Evolutionary conservation across 1,284 basidiomycete species (phyloP).

Genomic region (Ceratobasidium sp.): DNA sequence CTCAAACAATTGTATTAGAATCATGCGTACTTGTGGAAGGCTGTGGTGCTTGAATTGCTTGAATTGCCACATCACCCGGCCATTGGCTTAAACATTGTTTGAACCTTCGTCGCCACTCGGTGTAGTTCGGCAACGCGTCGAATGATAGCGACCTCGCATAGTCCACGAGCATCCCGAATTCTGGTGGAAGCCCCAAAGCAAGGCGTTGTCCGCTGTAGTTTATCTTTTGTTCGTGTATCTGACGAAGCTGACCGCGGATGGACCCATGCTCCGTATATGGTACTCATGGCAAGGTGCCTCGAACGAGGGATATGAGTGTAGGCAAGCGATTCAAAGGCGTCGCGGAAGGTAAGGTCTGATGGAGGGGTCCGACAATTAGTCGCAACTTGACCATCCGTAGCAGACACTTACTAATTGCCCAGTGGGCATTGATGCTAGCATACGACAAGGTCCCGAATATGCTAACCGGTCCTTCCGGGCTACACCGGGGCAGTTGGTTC

Average conservation of each 20-base stretch:
- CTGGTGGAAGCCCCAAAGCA: constrained; percentile 85
- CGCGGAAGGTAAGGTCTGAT: constrained; percentile 84
- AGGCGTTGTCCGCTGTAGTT: constrained; percentile 58
- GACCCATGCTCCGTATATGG: constrained; percentile 74
- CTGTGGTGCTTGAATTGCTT: too few species aligned
- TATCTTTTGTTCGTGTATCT: constrained; percentile 54
- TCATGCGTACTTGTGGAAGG: too few species aligned
- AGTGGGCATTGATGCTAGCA: constrained; percentile 94
- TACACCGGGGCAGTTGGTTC: constrained; percentile 88
- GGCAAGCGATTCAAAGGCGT: constrained; percentile 91
- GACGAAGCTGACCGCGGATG: constrained; percentile 61
- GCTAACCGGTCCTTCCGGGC: constrained; percentile 81
- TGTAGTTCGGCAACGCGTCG: not conserved
- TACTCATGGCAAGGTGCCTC: constrained; percentile 92
- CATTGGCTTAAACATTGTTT: too few species aligned
- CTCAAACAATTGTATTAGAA: too few species aligned
- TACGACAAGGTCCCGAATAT: constrained; percentile 91
- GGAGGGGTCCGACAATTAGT: not conserved
- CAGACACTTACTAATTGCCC: constrained; percentile 76
- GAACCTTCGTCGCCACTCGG: too few species aligned
- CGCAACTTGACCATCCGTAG: not conserved
- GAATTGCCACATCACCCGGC: too few species aligned
- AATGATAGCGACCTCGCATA: not conserved
- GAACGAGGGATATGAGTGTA: constrained; percentile 95
- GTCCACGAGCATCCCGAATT: constrained; percentile 66